These are phyloP conservation scores for Harrya chromipes DNA, from an alignment of 768 basidiomycete genomes.

Conservation along the genomic window DNA sequence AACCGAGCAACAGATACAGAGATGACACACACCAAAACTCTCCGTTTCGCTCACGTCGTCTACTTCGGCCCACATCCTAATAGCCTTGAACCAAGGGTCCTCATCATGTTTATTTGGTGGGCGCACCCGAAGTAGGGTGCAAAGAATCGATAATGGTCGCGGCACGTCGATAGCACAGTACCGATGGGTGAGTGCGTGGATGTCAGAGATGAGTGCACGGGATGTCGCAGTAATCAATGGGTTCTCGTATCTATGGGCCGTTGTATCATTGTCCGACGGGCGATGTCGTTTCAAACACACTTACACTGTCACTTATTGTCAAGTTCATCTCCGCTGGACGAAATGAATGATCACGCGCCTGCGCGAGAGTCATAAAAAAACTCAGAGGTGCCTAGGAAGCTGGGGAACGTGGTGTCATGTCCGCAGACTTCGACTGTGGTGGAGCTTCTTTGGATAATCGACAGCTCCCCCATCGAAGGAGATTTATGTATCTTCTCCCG, in stretches of 20 bases:
- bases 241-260: conserved; percentile 63
- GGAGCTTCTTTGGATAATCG: conserved; percentile 42
- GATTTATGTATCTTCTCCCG: conserved; percentile 1
- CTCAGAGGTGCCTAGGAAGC: conserved; percentile 51
- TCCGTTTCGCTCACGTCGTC: conserved; percentile 76
- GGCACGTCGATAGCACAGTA: conserved; percentile 64
- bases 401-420: conserved; percentile 42
- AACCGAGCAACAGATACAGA: background rate
- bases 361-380: conserved; percentile 72
- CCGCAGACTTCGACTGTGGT: conserved; percentile 69
- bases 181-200: conserved; percentile 59
- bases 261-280: conserved; percentile 6
- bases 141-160: conserved; percentile 59
- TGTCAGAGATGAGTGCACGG: conserved; percentile 67
- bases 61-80: conserved; percentile 73
- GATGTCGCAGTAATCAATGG: conserved; percentile 75
- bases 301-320: conserved; percentile 23
- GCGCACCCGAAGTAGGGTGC: conserved; percentile 48
- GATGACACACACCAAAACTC: conserved; percentile 58
- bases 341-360: conserved; percentile 40
- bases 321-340: conserved; percentile 2
- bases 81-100: conserved; percentile 54
- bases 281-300: conserved; percentile 6
- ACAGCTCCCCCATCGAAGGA: conserved; percentile 22
- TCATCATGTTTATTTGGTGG: conserved; percentile 21